These are phyloP conservation scores for Ustilago crameri DNA, from an alignment of 1,284 basidiomycete species.

Conservation along the genomic window DNA sequence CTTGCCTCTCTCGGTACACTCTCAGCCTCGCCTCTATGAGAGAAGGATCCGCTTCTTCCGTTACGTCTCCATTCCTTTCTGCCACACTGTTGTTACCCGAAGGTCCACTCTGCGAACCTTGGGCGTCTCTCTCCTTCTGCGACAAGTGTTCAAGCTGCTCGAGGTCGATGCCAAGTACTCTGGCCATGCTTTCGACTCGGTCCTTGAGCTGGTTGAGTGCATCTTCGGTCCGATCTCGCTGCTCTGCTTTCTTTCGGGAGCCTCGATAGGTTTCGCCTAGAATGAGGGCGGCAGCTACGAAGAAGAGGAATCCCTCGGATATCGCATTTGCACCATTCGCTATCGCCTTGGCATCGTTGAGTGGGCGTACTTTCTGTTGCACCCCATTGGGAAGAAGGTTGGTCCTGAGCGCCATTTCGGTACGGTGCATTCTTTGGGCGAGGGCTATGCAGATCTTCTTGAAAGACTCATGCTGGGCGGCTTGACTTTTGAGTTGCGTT, in stretches of 20 bases:
- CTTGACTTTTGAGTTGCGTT: conserved; percentile 62
- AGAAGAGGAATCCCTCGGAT: conserved; percentile 65
- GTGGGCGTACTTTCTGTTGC: conserved; percentile 60
- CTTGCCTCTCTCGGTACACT: conserved; percentile 24
- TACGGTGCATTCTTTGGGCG: conserved; percentile 62
- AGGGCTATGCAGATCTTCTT: conserved; percentile 61
- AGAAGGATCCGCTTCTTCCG: conserved; percentile 45
- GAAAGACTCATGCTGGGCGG: conserved; percentile 62
- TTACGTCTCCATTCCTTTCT: conserved; percentile 12
- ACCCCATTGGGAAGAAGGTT: conserved; percentile 57
- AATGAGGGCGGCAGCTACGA: conserved; percentile 63
- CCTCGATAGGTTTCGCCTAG: conserved; percentile 63
- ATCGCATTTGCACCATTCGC: conserved; percentile 64
- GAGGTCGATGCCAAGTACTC: conserved; percentile 41
- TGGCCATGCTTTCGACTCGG: conserved; percentile 40
- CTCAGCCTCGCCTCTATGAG: conserved; percentile 30
- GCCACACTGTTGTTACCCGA: not conserved
- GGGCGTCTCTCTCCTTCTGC: conserved; percentile 14
- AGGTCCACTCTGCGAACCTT: not conserved
- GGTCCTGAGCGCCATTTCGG: conserved; percentile 59
- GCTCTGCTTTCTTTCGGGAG: conserved; percentile 56
- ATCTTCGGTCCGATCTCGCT: conserved; percentile 60
- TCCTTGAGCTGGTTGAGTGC: conserved; percentile 48
- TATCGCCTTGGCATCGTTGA: conserved; percentile 66
- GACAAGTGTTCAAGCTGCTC: conserved; percentile 27